Evolutionary conservation across 371 early-diverging fungal genomes (phyloP), one percentile per base, ranked within the genome.

Genomic region (Basidiobolus meristosporus): DNA sequence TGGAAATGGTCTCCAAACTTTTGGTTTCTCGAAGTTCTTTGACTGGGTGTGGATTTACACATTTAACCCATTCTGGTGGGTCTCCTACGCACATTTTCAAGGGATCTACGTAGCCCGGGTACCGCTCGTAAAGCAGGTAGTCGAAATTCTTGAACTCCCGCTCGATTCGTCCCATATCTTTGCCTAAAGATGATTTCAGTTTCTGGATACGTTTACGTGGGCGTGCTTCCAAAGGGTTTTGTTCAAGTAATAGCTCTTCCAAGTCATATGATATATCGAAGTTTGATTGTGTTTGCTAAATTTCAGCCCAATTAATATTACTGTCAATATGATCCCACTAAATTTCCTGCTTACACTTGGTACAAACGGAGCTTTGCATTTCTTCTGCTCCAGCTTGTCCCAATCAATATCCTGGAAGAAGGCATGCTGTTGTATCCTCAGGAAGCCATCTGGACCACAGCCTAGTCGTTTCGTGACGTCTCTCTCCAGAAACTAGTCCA

Each of bases 251-350:
- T 18, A 91, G 66, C 50, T 97, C 98, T 45, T 95, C 95, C 4
- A 93, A 63, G 38, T 97, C 95, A 49, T 88, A 82, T 4, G 90
- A 82, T 6, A 90, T 88, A 61, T 97, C 95, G 64, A 95, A 97
- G 53, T 87, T 87, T 39, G 73, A 65, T 40, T 64, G 59, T 44
- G 82, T 72, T 30, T n/a, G n/a, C n/a, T n/a, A n/a, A n/a, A n/a
- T n/a, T n/a, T n/a, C n/a, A n/a, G n/a, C n/a, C n/a, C n/a, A n/a
- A n/a, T n/a, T n/a, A n/a, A n/a, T n/a, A n/a, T n/a, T n/a, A n/a
- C n/a, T n/a, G n/a, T n/a, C n/a, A n/a, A n/a, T n/a, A n/a, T n/a
- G n/a, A n/a, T n/a, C n/a, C n/a, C n/a, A n/a, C n/a, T n/a, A n/a
- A n/a, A n/a, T n/a, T n/a, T n/a, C n/a, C n/a, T n/a, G n/a, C n/a